A percentile compares a stretch with the other conserved stretches of the same genome.
Evolutionary conservation across 768 basidiomycete genomes (phyloP).

Genomic region (Neoboletus brunneissimus): DNA sequence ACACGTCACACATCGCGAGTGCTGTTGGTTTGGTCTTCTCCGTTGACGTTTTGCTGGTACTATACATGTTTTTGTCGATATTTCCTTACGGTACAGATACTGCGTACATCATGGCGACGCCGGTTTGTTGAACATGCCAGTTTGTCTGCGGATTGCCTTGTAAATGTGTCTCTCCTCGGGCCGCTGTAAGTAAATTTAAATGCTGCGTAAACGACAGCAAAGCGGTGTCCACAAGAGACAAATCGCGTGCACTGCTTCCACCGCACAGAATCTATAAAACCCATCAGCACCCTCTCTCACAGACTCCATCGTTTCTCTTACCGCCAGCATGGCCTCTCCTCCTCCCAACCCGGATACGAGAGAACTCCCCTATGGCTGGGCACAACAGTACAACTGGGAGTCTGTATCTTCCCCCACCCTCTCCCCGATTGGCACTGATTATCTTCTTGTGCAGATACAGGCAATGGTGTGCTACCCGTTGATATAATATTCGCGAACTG

Average conservation of each 20-base stretch:
- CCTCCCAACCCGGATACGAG: slow-evolving; percentile 55
- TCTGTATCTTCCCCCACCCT: slow-evolving; percentile 35
- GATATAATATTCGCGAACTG: neutral
- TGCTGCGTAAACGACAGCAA: slow-evolving; percentile 31
- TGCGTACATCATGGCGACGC: neutral
- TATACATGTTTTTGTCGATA: slow-evolving; percentile 29
- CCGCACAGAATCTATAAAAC: slow-evolving; percentile 21
- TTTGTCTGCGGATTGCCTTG: neutral
- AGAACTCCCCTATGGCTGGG: slow-evolving; percentile 65
- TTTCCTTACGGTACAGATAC: slow-evolving; percentile 23
- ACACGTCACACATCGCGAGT: neutral
- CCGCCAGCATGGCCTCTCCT: slow-evolving; percentile 42
- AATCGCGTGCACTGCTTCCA: slow-evolving; percentile 17
- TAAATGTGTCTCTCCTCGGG: slow-evolving; percentile 12
- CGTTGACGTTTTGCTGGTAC: slow-evolving; percentile 17
- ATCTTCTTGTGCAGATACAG: slow-evolving; percentile 47
- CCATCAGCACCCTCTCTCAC: slow-evolving; percentile 26
- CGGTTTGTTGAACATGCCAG: neutral
- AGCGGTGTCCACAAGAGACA: slow-evolving; percentile 31
- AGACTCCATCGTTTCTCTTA: neutral
- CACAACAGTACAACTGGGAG: slow-evolving; percentile 65
- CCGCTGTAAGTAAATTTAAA: slow-evolving; percentile 8
- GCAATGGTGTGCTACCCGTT: slow-evolving; percentile 49
- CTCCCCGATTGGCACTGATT: slow-evolving; percentile 24
- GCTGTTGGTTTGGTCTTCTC: slow-evolving; percentile 4